A percentile compares a stretch with the other conserved stretches of the same genome.
These are phyloP conservation scores for Colletotrichum theobromicola DNA, from an alignment of 2,329 filamentous ascomycete species.

Conservation along the genomic window DNA sequence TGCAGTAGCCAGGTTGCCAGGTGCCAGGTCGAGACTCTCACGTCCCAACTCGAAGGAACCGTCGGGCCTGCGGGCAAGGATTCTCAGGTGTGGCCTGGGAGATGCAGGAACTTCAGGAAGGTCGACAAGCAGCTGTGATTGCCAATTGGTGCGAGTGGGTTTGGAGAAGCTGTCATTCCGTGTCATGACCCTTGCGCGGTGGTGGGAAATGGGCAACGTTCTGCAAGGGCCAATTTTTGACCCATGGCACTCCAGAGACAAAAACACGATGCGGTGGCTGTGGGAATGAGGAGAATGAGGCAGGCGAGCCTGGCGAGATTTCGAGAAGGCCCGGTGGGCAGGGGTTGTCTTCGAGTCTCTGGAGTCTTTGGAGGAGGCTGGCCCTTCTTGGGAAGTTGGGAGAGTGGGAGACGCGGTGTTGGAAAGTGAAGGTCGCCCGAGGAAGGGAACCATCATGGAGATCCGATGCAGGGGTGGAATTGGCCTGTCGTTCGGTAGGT, in stretches of 20 bases:
- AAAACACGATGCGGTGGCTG: not conserved
- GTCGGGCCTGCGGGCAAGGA: not conserved
- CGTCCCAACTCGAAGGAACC: not conserved
- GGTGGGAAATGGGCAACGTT: not conserved
- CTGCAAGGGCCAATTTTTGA: not conserved
- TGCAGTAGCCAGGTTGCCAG: not conserved
- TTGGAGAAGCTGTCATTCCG: constrained; percentile 10
- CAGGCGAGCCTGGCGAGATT: not conserved
- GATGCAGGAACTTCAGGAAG: not conserved
- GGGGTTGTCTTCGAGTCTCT: not conserved
- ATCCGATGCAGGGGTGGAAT: constrained; percentile 15
- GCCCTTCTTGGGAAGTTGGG: not conserved
- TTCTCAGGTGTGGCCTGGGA: not conserved
- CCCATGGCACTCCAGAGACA: not conserved
- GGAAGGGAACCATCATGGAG: constrained; percentile 14
- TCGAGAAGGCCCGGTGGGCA: constrained; percentile 1
- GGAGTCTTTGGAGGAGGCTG: not conserved
- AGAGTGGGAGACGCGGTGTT: not conserved
- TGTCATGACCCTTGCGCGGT: constrained; percentile 15
- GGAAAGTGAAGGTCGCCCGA: constrained; percentile 12
- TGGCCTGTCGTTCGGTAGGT: constrained; percentile 13
- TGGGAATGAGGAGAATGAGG: not conserved
- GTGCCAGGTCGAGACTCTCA: constrained; percentile 1
- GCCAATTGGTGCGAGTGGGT: not conserved
- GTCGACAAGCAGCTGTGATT: not conserved